Evolutionary conservation across 1,284 basidiomycete genomes (phyloP), one percentile per base, ranked within the genome.

Genomic region (Leccinum subrobustum): DNA sequence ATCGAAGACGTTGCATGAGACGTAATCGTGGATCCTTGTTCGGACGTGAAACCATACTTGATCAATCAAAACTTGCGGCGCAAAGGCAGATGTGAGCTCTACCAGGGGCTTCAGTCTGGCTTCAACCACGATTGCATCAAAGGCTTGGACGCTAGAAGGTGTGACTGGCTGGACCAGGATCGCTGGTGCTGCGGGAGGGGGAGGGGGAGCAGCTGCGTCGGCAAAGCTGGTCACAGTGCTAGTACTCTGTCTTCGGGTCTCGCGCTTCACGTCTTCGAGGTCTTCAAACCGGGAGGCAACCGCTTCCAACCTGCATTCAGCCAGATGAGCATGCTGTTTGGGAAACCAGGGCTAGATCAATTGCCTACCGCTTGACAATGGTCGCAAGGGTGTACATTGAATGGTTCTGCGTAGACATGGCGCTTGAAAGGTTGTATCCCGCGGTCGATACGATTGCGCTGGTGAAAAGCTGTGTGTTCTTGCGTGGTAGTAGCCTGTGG

Each of bases 281-380:
- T 99, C 96, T 77, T 99, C 96, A 29, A 99, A 86, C 57, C 96
- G 87, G 56, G 93, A 95, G 7, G 95, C 96, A 3, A 95, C 94
- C 52, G 97, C 96, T 81, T 96, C 92, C 57, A 94, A 83, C 64
- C 92, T 92, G 54, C 52, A 50, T 18, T 35, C 50, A 35, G 42
- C 29, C 9, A 8, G 14, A 29, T 69, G 56, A 59, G 50, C 56
- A 48, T 57, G 52, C 57, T 52, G 31, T 33, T 37, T 20, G 48
- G 56, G 14, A 50, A 18, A 60, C 44, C 20, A 29, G 12, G 23
- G 56, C 42, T 33, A 75, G 52, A 51, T 16, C 27, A 18, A 53
- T 33, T 42, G 25, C 83, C 60, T 71, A 93, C 93, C 93, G 84
- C 76, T 91, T 92, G 71, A 91, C 88, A 64, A 91, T 87, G n/a